Percentiles rank a stretch among this genome's conserved stretches.
Evolutionary conservation across 192 early-diverging fungal genomes (phyloP).

Genomic region (Linnemannia hyalina): DNA sequence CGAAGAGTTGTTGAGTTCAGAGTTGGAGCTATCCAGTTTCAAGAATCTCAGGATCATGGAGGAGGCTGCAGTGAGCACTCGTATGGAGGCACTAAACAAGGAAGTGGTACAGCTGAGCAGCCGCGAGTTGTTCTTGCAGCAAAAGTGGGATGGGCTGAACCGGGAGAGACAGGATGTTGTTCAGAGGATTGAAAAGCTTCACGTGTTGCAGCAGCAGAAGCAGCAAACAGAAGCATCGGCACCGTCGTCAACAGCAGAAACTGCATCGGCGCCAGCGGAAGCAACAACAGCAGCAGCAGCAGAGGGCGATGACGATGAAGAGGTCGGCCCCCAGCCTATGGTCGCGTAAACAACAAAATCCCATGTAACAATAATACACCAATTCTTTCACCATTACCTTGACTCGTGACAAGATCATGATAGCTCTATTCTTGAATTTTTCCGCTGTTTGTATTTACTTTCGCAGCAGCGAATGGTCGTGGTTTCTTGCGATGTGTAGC

Average conservation of each 20-base stretch:
- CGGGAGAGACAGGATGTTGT: constrained; percentile 54
- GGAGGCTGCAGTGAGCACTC: constrained; percentile 68
- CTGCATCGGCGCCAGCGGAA: not conserved
- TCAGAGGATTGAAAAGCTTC: constrained; percentile 66
- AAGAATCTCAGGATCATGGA: constrained; percentile 68
- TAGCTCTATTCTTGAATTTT: not conserved
- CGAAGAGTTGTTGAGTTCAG: constrained; percentile 70
- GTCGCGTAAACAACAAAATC: not conserved
- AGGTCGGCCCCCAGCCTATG: constrained; percentile 14
- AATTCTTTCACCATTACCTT: not conserved
- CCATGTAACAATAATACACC: not conserved
- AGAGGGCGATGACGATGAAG: not conserved
- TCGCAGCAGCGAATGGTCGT: not conserved
- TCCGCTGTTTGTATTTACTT: not conserved
- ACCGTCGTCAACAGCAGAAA: not conserved
- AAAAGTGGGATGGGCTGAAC: constrained; percentile 51
- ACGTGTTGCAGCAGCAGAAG: constrained; percentile 23
- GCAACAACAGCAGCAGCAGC: not conserved
- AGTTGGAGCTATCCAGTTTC: constrained; percentile 74
- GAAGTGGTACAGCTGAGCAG: constrained; percentile 60
- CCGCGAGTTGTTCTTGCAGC: constrained; percentile 53
- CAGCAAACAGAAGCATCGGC: not conserved
- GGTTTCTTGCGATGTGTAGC: not conserved
- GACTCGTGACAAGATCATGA: not conserved
- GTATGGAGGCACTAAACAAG: constrained; percentile 62